phyloP scores from a whole-genome alignment of 2,329 filamentous ascomycete species.

The Myotisia sp. region DNA sequence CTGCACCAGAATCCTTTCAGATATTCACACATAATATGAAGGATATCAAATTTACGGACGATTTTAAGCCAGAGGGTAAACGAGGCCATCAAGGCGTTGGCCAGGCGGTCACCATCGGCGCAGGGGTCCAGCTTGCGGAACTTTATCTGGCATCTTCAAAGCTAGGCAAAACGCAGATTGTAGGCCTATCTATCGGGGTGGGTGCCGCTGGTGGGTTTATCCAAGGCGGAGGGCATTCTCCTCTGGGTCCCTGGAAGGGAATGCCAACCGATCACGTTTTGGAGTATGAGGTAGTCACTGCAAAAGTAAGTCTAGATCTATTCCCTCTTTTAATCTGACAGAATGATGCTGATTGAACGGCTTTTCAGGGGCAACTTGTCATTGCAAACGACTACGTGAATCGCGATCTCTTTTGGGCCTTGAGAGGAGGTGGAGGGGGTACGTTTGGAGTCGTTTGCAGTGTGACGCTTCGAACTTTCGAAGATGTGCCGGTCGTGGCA shows the following conservation, averaged over 20 bases:
- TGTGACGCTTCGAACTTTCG: constrained; percentile 37
- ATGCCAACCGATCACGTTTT: constrained; percentile 39
- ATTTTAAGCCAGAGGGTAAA: constrained; percentile 31
- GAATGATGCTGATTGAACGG: constrained; percentile 17
- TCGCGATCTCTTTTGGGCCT: constrained; percentile 49
- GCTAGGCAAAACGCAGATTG: constrained; percentile 37
- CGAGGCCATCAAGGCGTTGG: constrained; percentile 27
- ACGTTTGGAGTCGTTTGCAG: constrained; percentile 45
- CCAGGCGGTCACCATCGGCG: constrained; percentile 41
- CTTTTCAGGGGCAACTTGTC: constrained; percentile 32
- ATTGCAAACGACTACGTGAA: constrained; percentile 36
- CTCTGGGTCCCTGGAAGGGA: constrained; percentile 37
- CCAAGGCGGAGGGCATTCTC: constrained; percentile 41
- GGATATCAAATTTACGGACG: constrained; percentile 15
- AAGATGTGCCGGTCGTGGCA: constrained; percentile 5
- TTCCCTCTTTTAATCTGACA: constrained; percentile 20
- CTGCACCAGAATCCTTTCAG: constrained; percentile 40
- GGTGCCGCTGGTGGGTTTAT: constrained; percentile 36
- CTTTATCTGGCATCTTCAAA: constrained; percentile 38
- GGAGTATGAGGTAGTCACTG: constrained; percentile 37
- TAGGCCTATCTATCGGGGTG: constrained; percentile 40
- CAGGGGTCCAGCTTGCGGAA: constrained; percentile 41
- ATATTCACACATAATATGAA: constrained; percentile 25
- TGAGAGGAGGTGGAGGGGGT: constrained; percentile 45
- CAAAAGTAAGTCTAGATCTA: constrained; percentile 20